Percentiles rank a stretch among this genome's conserved stretches.
These are phyloP conservation scores for Magnolia kwangsiensis DNA, from an alignment of 164 flowering plant species.

Conservation along the genomic window DNA sequence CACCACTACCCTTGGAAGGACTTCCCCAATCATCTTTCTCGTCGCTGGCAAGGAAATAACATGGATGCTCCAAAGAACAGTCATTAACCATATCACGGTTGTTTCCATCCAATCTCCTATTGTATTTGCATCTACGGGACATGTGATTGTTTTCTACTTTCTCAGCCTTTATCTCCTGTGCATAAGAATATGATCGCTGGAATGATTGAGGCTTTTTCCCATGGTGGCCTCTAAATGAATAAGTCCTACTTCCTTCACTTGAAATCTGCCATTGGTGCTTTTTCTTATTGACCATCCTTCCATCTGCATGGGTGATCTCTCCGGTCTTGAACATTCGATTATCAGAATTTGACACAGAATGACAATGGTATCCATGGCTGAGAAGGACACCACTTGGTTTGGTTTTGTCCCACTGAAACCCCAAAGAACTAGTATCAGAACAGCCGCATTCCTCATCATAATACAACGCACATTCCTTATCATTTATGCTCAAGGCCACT, in stretches of 20 bases:
- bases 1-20: neutral
- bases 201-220: neutral
- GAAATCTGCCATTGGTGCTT: neutral
- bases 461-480: constrained; percentile 26
- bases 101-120: constrained; percentile 1
- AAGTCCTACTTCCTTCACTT: neutral
- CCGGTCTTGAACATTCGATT: neutral
- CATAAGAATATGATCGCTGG: neutral
- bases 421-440: neutral
- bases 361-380: neutral
- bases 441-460: constrained; percentile 14
- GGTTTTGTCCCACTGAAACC: neutral
- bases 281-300: neutral
- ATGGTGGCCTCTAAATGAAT: neutral
- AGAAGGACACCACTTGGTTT: constrained; percentile 1
- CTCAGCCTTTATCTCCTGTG: constrained; percentile 8
- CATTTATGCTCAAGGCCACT: constrained; percentile 16
- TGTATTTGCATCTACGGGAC: constrained; percentile 1
- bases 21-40: constrained; percentile 11
- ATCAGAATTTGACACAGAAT: neutral
- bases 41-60: constrained; percentile 20
- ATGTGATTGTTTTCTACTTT: neutral
- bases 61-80: constrained; percentile 23
- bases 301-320: neutral
- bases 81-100: constrained; percentile 4